These are phyloP conservation scores for Myxozyma nipponensis DNA, from an alignment of 805 yeast species.

Conservation along the genomic window DNA sequence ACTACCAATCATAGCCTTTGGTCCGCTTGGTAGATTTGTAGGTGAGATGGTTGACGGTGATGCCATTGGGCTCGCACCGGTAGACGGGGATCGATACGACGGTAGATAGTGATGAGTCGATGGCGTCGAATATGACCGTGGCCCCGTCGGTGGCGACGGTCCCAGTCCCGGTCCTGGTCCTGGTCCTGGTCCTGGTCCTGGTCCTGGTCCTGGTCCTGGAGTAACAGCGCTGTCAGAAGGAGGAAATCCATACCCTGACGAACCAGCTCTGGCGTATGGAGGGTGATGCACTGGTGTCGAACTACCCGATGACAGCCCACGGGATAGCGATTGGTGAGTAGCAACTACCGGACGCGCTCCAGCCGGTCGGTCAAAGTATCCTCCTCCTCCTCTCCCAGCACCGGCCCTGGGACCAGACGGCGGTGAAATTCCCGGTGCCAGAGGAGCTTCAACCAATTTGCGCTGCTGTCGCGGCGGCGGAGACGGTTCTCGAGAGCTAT, in stretches of 20 bases:
- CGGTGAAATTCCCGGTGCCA: not conserved
- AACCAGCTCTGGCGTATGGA: not conserved
- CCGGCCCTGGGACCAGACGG: not conserved
- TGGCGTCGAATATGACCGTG: slow-evolving; percentile 4
- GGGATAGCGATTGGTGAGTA: not conserved
- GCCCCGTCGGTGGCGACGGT: slow-evolving; percentile 4
- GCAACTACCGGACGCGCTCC: too few relatives aligned
- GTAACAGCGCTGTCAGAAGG: not conserved
- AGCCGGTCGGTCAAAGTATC: not conserved
- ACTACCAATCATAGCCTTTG: slow-evolving; percentile 22
- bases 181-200: not conserved
- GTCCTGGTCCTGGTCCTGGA: not conserved
- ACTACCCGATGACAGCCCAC: not conserved
- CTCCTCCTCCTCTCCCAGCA: not conserved
- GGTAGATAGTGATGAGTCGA: slow-evolving; percentile 1
- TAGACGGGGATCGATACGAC: not conserved
- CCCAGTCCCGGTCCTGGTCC: not conserved
- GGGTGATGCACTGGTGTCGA: not conserved
- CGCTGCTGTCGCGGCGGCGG: too few relatives aligned
- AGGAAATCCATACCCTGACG: too few relatives aligned
- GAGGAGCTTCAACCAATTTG: too few relatives aligned
- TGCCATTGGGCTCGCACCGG: not conserved
- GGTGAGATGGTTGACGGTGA: slow-evolving; percentile 4
- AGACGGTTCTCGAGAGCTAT: slow-evolving; percentile 1
- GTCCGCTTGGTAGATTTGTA: slow-evolving; percentile 15